Evolutionary conservation across 306 rosid species (phyloP).

Genomic region (Sicyos edulis): DNA sequence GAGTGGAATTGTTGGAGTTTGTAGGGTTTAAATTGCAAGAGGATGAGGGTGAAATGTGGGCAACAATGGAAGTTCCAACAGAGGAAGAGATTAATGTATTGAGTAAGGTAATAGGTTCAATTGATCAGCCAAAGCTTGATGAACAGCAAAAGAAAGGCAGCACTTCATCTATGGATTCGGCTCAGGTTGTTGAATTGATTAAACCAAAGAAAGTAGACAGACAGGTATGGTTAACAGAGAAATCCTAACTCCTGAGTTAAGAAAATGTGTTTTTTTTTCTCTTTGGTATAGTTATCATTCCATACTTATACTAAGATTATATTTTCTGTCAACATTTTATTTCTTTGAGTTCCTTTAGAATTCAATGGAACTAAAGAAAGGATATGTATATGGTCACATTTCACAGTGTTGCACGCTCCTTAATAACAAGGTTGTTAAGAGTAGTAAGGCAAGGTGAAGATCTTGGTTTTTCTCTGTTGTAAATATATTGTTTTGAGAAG

Average conservation of each 20-base stretch:
- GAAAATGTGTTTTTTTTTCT: background rate
- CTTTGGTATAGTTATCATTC: background rate
- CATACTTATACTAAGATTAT: background rate
- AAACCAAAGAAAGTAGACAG: conserved; percentile 64
- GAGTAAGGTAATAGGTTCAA: conserved; percentile 36
- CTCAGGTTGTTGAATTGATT: conserved; percentile 24
- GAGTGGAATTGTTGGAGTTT: conserved; percentile 66
- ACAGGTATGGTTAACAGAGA: conserved; percentile 44
- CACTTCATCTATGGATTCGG: conserved; percentile 22
- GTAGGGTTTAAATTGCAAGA: conserved; percentile 63
- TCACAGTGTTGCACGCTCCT: background rate
- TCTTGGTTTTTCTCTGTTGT: conserved; percentile 6
- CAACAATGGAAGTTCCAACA: conserved; percentile 56
- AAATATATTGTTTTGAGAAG: background rate
- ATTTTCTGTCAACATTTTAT: background rate
- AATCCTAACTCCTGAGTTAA: background rate
- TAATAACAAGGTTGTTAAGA: background rate
- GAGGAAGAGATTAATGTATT: conserved; percentile 41
- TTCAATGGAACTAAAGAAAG: conserved; percentile 3
- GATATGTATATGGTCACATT: background rate
- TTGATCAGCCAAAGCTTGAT: conserved; percentile 44
- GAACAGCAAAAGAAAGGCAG: conserved; percentile 32
- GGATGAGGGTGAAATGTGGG: conserved; percentile 91
- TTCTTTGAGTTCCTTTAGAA: background rate
- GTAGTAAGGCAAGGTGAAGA: background rate